These are phyloP conservation scores for Lathyrus sativus DNA, from an alignment of 306 rosid genomes.

Conservation along the genomic window DNA sequence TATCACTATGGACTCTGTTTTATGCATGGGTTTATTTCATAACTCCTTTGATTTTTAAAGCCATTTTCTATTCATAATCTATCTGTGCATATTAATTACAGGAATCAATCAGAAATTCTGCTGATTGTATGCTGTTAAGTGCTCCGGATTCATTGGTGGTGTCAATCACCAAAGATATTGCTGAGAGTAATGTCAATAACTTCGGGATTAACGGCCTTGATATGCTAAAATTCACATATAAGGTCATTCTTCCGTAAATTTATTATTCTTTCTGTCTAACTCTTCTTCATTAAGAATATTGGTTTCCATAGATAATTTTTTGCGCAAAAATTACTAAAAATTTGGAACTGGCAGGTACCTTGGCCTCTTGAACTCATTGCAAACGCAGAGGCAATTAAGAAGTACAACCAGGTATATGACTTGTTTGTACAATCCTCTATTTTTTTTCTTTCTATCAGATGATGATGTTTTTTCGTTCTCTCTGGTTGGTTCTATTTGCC, in stretches of 20 bases:
- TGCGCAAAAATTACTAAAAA: slow-evolving; percentile 25
- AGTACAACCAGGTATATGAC: slow-evolving; percentile 81
- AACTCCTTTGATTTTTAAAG: slow-evolving; percentile 12
- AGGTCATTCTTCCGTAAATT: slow-evolving; percentile 55
- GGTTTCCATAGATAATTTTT: slow-evolving; percentile 15
- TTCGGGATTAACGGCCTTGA: slow-evolving; percentile 92
- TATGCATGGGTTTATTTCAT: slow-evolving; percentile 27
- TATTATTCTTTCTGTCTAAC: slow-evolving; percentile 23
- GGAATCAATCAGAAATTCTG: slow-evolving; percentile 95
- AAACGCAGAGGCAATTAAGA: slow-evolving; percentile 85
- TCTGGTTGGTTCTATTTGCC: slow-evolving; percentile 32
- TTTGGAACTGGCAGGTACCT: slow-evolving; percentile 67
- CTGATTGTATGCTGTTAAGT: slow-evolving; percentile 81
- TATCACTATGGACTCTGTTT: slow-evolving; percentile 11
- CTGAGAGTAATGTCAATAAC: slow-evolving; percentile 52
- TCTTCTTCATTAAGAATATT: slow-evolving; percentile 11
- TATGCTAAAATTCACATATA: slow-evolving; percentile 77
- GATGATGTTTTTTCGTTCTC: slow-evolving; percentile 21
- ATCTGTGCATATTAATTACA: slow-evolving; percentile 48
- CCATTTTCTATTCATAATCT: slow-evolving; percentile 26
- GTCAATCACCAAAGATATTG: slow-evolving; percentile 58
- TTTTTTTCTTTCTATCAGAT: slow-evolving; percentile 18
- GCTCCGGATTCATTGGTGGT: slow-evolving; percentile 89
- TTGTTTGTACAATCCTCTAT: slow-evolving; percentile 22
- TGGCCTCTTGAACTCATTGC: slow-evolving; percentile 99